Conservation (phyloP, 2,329 filamentous ascomycete genomes). For the Apiospora malaysiana region DNA sequence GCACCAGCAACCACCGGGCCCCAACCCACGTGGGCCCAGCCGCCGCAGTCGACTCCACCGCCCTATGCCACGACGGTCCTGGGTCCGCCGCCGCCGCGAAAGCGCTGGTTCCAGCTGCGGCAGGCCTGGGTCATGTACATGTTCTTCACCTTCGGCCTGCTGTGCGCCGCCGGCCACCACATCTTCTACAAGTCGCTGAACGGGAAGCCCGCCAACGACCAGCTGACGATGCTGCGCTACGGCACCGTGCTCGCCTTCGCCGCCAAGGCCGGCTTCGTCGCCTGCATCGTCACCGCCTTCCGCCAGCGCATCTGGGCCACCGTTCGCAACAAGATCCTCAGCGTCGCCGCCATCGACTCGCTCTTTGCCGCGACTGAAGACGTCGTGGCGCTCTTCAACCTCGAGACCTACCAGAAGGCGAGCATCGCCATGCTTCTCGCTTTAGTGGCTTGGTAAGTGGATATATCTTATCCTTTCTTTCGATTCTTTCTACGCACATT, state of each 20-base stretch:
- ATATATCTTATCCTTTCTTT: too few species aligned
- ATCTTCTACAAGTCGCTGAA: slow-evolving; percentile 43
- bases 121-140: slow-evolving; percentile 45
- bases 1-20: neutral
- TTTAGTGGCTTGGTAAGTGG: slow-evolving; percentile 40
- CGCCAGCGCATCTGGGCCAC: slow-evolving; percentile 41
- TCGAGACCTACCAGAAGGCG: slow-evolving; percentile 40
- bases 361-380: slow-evolving; percentile 42
- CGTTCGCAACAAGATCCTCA: slow-evolving; percentile 38
- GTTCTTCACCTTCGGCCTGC: slow-evolving; percentile 43
- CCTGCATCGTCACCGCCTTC: slow-evolving; percentile 42
- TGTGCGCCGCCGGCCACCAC: slow-evolving; percentile 45
- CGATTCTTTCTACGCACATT: neutral
- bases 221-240: slow-evolving; percentile 46
- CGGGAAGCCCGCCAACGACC: slow-evolving; percentile 40
- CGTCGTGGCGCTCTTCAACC: slow-evolving; percentile 37
- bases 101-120: slow-evolving; percentile 43
- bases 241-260: slow-evolving; percentile 46
- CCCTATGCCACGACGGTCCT: slow-evolving; percentile 21
- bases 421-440: slow-evolving; percentile 43
- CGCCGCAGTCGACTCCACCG: neutral
- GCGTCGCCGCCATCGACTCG: slow-evolving; percentile 39
- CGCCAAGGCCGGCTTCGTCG: slow-evolving; percentile 45
- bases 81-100: neutral
- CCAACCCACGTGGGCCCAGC: neutral